These are phyloP conservation scores for Cucumis cinereus DNA, from an alignment of 306 rosid species.

Conservation along the genomic window DNA sequence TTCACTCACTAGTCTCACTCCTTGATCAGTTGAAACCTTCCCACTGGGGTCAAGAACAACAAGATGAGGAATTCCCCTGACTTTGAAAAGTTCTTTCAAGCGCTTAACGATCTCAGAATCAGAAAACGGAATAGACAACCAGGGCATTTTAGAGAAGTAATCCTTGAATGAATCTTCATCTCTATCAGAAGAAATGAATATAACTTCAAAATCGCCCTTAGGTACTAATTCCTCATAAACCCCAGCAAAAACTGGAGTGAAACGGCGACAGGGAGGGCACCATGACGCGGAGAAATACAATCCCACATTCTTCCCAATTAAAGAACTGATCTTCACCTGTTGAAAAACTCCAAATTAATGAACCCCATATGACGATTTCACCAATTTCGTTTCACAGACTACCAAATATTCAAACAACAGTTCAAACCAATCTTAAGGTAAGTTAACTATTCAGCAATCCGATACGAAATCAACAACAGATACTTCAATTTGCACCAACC, in stretches of 20 bases:
- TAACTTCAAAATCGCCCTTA: conserved; percentile 49
- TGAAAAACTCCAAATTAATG: background rate
- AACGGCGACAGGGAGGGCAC: conserved; percentile 49
- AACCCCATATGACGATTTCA: background rate
- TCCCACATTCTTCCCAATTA: conserved; percentile 52
- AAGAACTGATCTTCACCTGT: conserved; percentile 50
- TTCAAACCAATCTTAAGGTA: background rate
- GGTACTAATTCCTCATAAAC: conserved; percentile 35
- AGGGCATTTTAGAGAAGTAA: conserved; percentile 71
- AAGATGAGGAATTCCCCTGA: conserved; percentile 48
- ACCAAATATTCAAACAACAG: background rate
- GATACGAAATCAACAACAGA: background rate
- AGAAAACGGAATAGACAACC: conserved; percentile 66
- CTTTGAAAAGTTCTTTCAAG: conserved; percentile 40
- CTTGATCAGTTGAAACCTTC: conserved; percentile 28
- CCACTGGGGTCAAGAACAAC: conserved; percentile 42
- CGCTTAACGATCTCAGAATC: conserved; percentile 31
- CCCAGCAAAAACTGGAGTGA: conserved; percentile 48
- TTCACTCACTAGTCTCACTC: conserved; percentile 26
- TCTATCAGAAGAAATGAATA: conserved; percentile 41
- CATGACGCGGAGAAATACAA: conserved; percentile 69
- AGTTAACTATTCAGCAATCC: background rate
- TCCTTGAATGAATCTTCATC: conserved; percentile 40
- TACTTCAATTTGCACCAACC: too few species aligned
- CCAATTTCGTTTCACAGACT: background rate